Evolutionary conservation across 2,329 filamentous ascomycete genomes (phyloP).

Genomic region (Colletotrichum gigasporum): DNA sequence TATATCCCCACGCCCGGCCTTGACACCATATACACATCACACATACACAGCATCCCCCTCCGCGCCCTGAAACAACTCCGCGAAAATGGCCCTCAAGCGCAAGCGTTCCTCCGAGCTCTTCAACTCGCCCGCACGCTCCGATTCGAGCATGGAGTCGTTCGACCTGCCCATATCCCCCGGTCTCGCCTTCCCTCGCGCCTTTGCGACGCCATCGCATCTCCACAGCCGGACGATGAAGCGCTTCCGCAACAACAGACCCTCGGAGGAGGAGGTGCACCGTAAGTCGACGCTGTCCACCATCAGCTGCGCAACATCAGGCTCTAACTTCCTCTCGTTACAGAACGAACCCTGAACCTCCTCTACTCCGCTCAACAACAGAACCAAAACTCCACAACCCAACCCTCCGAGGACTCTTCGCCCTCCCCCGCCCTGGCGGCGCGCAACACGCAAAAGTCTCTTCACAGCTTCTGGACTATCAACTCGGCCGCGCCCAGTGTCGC

Average conservation of each 20-base stretch:
- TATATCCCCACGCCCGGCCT: not conserved
- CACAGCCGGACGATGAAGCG: constrained; percentile 70
- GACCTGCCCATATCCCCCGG: constrained; percentile 40
- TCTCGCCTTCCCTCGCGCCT: constrained; percentile 39
- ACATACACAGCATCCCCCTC: not conserved
- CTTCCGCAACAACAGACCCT: constrained; percentile 66
- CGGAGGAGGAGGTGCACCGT: constrained; percentile 65
- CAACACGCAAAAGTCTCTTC: constrained; percentile 60
- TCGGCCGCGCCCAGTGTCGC: constrained; percentile 44
- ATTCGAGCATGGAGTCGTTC: constrained; percentile 45
- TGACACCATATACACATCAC: not conserved
- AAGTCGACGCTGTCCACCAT: constrained; percentile 40
- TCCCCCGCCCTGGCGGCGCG: constrained; percentile 19
- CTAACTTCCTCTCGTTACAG: constrained; percentile 42
- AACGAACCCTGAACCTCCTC: constrained; percentile 66
- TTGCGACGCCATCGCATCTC: constrained; percentile 52
- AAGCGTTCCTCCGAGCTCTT: constrained; percentile 66
- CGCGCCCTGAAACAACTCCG: not conserved
- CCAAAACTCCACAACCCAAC: constrained; percentile 28
- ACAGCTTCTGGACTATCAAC: constrained; percentile 69
- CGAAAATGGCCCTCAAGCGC: constrained; percentile 66
- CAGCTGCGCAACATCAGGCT: not conserved
- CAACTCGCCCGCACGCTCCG: constrained; percentile 47
- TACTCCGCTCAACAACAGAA: constrained; percentile 62
- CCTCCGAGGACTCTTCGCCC: constrained; percentile 29